Conservation (phyloP, 1,284 basidiomycete genomes). For the Cystobasidium slooffiae region DNA sequence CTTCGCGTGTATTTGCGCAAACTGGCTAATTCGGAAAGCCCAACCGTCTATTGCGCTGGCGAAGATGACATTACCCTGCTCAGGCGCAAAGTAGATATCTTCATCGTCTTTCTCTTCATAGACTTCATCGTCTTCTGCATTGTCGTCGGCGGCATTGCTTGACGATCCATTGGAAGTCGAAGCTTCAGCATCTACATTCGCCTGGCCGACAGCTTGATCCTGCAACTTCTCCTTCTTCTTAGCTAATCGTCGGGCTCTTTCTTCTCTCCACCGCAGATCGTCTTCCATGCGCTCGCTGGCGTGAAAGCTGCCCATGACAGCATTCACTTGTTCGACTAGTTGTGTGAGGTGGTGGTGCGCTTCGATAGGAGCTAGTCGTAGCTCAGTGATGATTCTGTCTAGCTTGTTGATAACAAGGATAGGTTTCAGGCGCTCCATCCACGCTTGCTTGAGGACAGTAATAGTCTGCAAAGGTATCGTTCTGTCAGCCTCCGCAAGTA, state of each 20-base stretch:
- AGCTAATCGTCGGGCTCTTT: slow-evolving; percentile 78
- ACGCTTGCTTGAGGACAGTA: slow-evolving; percentile 91
- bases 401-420: slow-evolving; percentile 97
- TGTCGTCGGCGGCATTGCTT: slow-evolving; percentile 58
- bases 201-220: slow-evolving; percentile 44
- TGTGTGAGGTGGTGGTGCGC: slow-evolving; percentile 92
- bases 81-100: slow-evolving; percentile 96
- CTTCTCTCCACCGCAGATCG: slow-evolving; percentile 90
- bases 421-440: slow-evolving; percentile 85
- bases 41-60: slow-evolving; percentile 96
- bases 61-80: slow-evolving; percentile 95
- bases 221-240: slow-evolving; percentile 67
- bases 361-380: slow-evolving; percentile 87
- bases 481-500: too few relatives aligned
- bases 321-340: slow-evolving; percentile 96
- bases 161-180: slow-evolving; percentile 59
- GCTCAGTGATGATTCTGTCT: slow-evolving; percentile 91
- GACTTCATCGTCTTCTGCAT: slow-evolving; percentile 57
- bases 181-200: slow-evolving; percentile 44
- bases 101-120: slow-evolving; percentile 96
- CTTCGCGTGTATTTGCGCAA: slow-evolving; percentile 87
- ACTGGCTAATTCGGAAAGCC: slow-evolving; percentile 94
- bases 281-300: slow-evolving; percentile 97
- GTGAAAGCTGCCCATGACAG: slow-evolving; percentile 96
- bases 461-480: slow-evolving; percentile 69